Conservation (phyloP, 345 rosid species). For the Limnanthes douglasii region DNA sequence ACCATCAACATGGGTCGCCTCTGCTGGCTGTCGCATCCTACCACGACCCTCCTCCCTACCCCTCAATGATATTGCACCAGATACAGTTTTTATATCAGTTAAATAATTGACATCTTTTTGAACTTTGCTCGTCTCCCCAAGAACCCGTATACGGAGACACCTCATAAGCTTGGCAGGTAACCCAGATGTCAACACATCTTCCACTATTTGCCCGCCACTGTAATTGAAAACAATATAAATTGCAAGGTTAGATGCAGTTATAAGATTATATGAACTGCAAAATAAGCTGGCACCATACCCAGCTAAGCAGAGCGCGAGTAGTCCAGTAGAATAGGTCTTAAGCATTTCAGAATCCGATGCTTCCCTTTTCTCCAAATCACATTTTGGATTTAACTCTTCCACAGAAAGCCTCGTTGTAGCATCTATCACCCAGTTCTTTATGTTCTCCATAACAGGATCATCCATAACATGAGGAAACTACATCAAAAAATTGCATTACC, state of each 20-base stretch:
- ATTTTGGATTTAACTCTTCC: slow-evolving; percentile 31
- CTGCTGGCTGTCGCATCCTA: slow-evolving; percentile 55
- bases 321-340: slow-evolving; percentile 80
- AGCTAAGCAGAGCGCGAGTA: slow-evolving; percentile 74
- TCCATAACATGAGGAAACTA: slow-evolving; percentile 94
- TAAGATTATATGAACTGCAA: no score
- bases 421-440: slow-evolving; percentile 83
- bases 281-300: slow-evolving; percentile 56
- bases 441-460: slow-evolving; percentile 54
- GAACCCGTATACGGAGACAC: slow-evolving; percentile 78
- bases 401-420: slow-evolving; percentile 38
- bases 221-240: slow-evolving; percentile 4
- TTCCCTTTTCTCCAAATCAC: slow-evolving; percentile 32
- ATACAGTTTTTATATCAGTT: slow-evolving; percentile 32
- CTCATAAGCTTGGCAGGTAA: slow-evolving; percentile 87
- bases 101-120: slow-evolving; percentile 52
- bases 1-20: slow-evolving; percentile 30
- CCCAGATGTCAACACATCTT: slow-evolving; percentile 88
- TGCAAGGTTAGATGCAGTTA: neutral
- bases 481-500: no score
- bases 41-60: slow-evolving; percentile 70
- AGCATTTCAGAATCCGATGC: slow-evolving; percentile 78
- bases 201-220: slow-evolving; percentile 87
- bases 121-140: slow-evolving; percentile 51
- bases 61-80: slow-evolving; percentile 22